Evolutionary conservation across 225 moss, liverwort and hornwort genomes (phyloP), one percentile per base, ranked within the genome.

Genomic region (Sphagnum contortum): DNA sequence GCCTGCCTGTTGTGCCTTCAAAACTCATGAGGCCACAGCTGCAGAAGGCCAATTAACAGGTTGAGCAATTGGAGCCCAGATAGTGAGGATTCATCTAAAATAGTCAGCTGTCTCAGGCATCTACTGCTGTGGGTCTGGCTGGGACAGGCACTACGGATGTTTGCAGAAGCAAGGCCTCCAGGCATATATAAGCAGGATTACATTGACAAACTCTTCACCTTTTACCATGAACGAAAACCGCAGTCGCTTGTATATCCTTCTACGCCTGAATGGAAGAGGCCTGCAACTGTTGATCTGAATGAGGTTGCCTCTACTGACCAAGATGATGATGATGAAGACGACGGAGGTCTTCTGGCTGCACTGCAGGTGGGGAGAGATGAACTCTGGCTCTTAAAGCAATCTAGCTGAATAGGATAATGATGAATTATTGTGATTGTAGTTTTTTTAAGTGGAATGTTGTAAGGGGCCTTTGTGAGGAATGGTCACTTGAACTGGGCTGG

Each of bases 121-220:
- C 29, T 29, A 29, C 29, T 29, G 29, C 29, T 29, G 29, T 29
- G 29, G 29, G 29, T 29, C 29, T 29, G 59, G 57, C 47, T 49
- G 5, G 49, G 62, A 68, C 87, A 96, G 95, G 90, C 87, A 73
- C 62, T 92, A 69, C 80, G 71, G 53, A 61, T 77, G 74, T 98
- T 98, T 81, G 87, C 96, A 50, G 74, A 83, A 64, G 87, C 87
- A 57, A 85, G 92, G 67, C 96, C 96, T 63, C 96, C 96, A 48
- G 96, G 96, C 61, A 98, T 98, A 59, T 98, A 98, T 73, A 98
- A 98, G 77, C 85, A 77, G 50, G 93, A 98, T 66, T 98, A 98
- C 55, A 90, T 98, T 50, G 92, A 98, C 53, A 90, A 83, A 73
- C 90, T 98, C 3, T 98, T 78, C 61, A 89, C 78, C 71, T 90